Evolutionary conservation across 352 stramenopile genomes (phyloP).

Genomic region (Phytophthora parvispora): DNA sequence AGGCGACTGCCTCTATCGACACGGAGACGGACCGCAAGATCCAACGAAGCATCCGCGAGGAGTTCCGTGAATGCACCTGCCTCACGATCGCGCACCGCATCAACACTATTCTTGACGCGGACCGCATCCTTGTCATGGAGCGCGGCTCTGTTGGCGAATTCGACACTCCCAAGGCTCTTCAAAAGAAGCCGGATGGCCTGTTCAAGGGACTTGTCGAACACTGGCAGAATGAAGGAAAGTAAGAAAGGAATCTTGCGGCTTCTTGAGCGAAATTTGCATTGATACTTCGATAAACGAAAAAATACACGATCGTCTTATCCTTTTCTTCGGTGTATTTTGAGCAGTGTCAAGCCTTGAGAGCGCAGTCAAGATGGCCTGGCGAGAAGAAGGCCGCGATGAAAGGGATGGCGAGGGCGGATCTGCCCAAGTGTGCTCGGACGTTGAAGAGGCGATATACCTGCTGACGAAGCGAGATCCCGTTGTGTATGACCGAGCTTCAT

Average conservation of each 20-base stretch:
- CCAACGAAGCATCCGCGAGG: constrained; percentile 92
- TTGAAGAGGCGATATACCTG: constrained; percentile 63
- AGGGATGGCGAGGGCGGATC: neutral
- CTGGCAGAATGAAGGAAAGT: constrained; percentile 73
- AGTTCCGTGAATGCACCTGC: constrained; percentile 95
- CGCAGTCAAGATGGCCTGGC: constrained; percentile 6
- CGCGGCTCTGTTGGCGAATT: constrained; percentile 95
- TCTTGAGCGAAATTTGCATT: too few relatives aligned
- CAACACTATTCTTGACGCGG: constrained; percentile 97
- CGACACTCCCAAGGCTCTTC: constrained; percentile 87
- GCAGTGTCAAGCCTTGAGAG: neutral
- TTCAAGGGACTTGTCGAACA: constrained; percentile 85
- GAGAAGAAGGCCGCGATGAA: constrained; percentile 2
- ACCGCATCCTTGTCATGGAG: constrained; percentile 97
- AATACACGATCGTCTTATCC: constrained; percentile 4
- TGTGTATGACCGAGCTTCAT: constrained; percentile 51
- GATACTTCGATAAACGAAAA: constrained; percentile 9
- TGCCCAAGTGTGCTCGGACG: constrained; percentile 37
- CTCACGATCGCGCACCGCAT: constrained; percentile 98
- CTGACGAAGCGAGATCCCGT: constrained; percentile 61
- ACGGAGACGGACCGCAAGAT: constrained; percentile 92
- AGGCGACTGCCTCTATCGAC: constrained; percentile 96
- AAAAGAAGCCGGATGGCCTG: constrained; percentile 72
- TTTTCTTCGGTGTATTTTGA: constrained; percentile 29
- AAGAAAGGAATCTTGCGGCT: neutral